A percentile compares a stretch with the other conserved stretches of the same genome.
Conservation (phyloP, 176 grass and related monocot species). For the Triticum monococcum region DNA sequence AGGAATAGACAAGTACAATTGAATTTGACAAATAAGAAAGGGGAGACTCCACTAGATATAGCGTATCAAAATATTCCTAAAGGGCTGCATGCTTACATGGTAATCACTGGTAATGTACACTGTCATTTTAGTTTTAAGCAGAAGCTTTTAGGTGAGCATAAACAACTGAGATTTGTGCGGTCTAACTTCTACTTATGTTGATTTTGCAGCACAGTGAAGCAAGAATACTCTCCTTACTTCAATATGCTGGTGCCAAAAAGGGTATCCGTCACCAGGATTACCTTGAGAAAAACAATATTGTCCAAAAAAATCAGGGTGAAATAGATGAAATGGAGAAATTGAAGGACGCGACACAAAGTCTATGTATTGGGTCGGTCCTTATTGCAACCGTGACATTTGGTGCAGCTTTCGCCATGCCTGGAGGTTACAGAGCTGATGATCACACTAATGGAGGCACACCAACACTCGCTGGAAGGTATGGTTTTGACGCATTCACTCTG, state of each 20-base stretch:
- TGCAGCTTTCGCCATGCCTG: neutral
- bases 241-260: neutral
- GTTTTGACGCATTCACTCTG: neutral
- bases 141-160: neutral
- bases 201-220: neutral
- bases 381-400: neutral
- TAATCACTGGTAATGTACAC: neutral
- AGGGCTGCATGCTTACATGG: neutral
- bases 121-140: neutral
- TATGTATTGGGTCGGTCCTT: neutral
- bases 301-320: neutral
- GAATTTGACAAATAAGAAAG: neutral
- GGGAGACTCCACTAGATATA: neutral
- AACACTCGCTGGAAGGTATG: neutral
- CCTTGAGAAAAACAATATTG: neutral
- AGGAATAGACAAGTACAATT: neutral
- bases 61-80: no score
- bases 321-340: neutral
- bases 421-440: neutral
- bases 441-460: neutral
- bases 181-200: neutral
- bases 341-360: neutral
- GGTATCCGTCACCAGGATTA: neutral
- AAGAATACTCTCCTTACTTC: neutral
- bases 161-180: neutral